A percentile compares a stretch with the other conserved stretches of the same genome.
These are phyloP conservation scores for Bryum argenteum DNA, from an alignment of 225 moss, liverwort and hornwort species.

Conservation along the genomic window DNA sequence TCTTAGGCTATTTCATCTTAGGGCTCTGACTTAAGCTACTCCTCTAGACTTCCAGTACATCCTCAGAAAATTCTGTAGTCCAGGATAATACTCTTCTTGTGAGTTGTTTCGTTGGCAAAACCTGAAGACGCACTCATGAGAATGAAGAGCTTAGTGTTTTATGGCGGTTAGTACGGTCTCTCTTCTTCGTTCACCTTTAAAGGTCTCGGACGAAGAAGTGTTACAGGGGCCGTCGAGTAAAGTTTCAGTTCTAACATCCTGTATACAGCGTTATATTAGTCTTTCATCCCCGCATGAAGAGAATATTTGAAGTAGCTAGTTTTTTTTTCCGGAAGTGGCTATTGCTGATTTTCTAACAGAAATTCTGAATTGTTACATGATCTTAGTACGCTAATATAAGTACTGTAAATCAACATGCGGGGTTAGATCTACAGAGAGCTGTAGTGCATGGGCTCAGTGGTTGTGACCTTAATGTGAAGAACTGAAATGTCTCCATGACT, in stretches of 20 bases:
- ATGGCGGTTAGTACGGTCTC: slow-evolving; percentile 4
- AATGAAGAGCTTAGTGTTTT: background rate
- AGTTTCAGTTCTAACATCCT: background rate
- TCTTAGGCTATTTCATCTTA: slow-evolving; percentile 34
- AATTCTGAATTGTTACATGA: background rate
- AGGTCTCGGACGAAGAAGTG: background rate
- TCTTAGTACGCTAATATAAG: background rate
- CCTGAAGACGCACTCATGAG: slow-evolving; percentile 1
- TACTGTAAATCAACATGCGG: background rate
- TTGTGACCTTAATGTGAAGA: background rate
- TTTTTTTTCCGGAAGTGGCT: background rate
- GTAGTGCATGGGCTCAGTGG: background rate
- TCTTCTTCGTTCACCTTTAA: background rate
- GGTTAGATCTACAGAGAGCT: background rate
- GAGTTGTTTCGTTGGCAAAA: slow-evolving; percentile 8
- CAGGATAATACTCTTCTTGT: slow-evolving; percentile 5
- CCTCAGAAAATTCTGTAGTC: background rate
- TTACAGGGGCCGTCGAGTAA: background rate
- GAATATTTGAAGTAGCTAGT: slow-evolving; percentile 1
- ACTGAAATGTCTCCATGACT: background rate
- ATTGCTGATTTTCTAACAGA: background rate
- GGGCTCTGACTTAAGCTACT: slow-evolving; percentile 24
- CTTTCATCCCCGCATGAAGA: background rate
- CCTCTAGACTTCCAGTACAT: background rate
- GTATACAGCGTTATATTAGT: background rate